These are phyloP conservation scores for Colletotrichum endophyticum DNA, from an alignment of 2,329 filamentous ascomycete species.

Conservation along the genomic window DNA sequence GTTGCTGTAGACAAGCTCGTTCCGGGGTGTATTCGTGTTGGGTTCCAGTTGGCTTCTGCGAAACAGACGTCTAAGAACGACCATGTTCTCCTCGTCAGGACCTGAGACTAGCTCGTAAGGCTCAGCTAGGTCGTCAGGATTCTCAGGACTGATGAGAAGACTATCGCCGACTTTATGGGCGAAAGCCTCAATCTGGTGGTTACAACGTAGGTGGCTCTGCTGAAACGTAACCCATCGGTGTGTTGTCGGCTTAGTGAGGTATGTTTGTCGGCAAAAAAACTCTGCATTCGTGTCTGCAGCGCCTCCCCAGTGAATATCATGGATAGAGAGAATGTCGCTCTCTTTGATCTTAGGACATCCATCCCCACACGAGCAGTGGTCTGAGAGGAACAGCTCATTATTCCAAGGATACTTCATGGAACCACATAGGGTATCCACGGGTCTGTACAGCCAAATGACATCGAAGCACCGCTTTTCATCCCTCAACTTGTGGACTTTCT, in stretches of 20 bases:
- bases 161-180: conserved; percentile 57
- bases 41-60: conserved; percentile 50
- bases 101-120: conserved; percentile 61
- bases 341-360: conserved; percentile 47
- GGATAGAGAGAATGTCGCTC: conserved; percentile 60
- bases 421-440: conserved; percentile 73
- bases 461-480: conserved; percentile 54
- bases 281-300: conserved; percentile 50
- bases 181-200: conserved; percentile 42
- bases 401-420: conserved; percentile 70
- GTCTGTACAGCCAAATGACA: conserved; percentile 76
- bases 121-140: conserved; percentile 50
- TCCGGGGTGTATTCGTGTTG: conserved; percentile 42
- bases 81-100: conserved; percentile 28
- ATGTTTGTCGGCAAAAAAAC: conserved; percentile 76
- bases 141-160: conserved; percentile 50
- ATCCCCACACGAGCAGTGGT: conserved; percentile 74
- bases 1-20: conserved; percentile 65
- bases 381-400: conserved; percentile 79
- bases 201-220: conserved; percentile 59
- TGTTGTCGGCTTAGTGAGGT: conserved; percentile 65
- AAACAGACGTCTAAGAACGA: conserved; percentile 56
- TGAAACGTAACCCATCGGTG: conserved; percentile 67
- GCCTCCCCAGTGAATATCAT: conserved; percentile 63
- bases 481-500: conserved; percentile 48